A percentile compares a stretch with the other conserved stretches of the same genome.
phyloP scores from a whole-genome alignment of 805 yeast genomes.

The Saccharomycodes ludwigii region DNA sequence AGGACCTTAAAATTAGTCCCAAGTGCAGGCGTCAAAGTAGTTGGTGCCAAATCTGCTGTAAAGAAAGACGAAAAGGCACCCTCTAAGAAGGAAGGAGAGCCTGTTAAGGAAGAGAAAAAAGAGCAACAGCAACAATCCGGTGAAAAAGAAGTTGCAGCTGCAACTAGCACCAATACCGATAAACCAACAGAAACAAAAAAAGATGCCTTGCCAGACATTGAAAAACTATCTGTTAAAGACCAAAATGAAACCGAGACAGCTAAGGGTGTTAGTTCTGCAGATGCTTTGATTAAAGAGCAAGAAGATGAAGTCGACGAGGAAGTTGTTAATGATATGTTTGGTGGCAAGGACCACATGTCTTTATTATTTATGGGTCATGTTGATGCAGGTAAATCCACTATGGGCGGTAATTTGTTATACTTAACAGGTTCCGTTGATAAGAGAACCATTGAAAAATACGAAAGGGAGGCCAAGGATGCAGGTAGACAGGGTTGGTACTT shows the following conservation, averaged over 20 bases:
- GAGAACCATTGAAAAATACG: conserved; percentile 96
- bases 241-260: conserved; percentile 12
- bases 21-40: conserved; percentile 53
- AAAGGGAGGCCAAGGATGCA: conserved; percentile 97
- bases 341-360: conserved; percentile 94
- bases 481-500: conserved; percentile 99
- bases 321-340: conserved; percentile 83
- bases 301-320: conserved; percentile 79
- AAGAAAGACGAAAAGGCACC: conserved; percentile 21
- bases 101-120: conserved; percentile 16
- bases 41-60: conserved; percentile 24
- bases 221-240: conserved; percentile 8
- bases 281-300: conserved; percentile 48
- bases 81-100: conserved; percentile 21
- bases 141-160: conserved; percentile 11
- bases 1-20: conserved; percentile 55
- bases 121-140: conserved; percentile 12
- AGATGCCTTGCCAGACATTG: conserved; percentile 19
- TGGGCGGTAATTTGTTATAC: conserved; percentile 94
- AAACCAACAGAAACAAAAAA: conserved; percentile 9
- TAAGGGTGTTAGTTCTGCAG: conserved; percentile 27
- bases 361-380: conserved; percentile 99
- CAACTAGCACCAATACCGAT: conserved; percentile 7
- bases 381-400: conserved; percentile 98
- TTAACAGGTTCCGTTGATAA: conserved; percentile 96